These are phyloP conservation scores for Opeltia flavorubescens DNA, from an alignment of 495 filamentous ascomycete species.

Conservation along the genomic window DNA sequence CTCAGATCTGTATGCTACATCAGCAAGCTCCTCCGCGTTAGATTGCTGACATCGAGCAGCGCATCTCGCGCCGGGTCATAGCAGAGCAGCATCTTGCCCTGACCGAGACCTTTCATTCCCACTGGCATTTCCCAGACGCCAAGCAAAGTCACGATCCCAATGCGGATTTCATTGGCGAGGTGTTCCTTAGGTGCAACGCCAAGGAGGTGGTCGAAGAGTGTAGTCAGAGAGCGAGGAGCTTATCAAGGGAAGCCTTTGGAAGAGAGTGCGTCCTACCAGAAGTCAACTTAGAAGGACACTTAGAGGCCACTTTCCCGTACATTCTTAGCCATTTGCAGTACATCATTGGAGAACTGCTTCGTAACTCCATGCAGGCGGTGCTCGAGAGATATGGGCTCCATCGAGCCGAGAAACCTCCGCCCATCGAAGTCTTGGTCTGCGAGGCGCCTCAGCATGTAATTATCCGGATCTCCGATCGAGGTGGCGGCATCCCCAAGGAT, in stretches of 20 bases:
- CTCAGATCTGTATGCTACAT: conserved; percentile 67
- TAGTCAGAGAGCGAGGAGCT: conserved; percentile 52
- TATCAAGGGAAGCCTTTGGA: conserved; percentile 59
- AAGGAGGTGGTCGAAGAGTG: conserved; percentile 78
- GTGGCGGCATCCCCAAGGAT: conserved; percentile 77
- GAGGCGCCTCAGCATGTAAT: conserved; percentile 93
- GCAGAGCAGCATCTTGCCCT: conserved; percentile 94
- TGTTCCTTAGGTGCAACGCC: conserved; percentile 89
- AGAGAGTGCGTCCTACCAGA: conserved; percentile 55
- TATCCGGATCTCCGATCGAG: conserved; percentile 87
- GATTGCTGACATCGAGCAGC: conserved; percentile 29
- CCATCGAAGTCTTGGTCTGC: conserved; percentile 88
- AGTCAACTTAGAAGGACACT: conserved; percentile 73
- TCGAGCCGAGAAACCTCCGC: conserved; percentile 40
- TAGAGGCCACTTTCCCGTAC: conserved; percentile 86
- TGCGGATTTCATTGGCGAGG: conserved; percentile 83
- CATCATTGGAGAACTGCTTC: conserved; percentile 86
- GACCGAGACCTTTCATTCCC: conserved; percentile 89
- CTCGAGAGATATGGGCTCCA: conserved; percentile 53
- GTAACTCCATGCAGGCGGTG: conserved; percentile 88
- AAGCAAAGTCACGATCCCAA: conserved; percentile 48
- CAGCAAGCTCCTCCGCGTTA: neutral
- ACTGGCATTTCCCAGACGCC: conserved; percentile 79
- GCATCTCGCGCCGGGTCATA: conserved; percentile 91
- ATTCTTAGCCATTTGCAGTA: conserved; percentile 94